These are phyloP conservation scores for Pilobolus umbonatus DNA, from an alignment of 192 early-diverging fungal genomes.

Conservation along the genomic window DNA sequence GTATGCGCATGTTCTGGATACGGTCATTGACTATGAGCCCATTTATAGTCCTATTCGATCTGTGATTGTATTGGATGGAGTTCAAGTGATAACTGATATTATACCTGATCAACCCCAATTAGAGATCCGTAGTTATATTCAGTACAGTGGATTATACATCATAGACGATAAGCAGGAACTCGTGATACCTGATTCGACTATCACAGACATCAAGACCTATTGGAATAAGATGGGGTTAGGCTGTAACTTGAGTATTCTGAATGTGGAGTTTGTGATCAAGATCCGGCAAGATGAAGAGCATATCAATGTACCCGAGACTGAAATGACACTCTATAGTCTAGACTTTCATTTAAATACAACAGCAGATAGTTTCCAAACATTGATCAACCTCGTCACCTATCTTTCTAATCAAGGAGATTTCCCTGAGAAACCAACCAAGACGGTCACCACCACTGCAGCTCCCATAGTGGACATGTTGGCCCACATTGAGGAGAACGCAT, in stretches of 20 bases:
- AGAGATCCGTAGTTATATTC: conserved; percentile 42
- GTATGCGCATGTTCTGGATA: conserved; percentile 51
- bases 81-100: conserved; percentile 60
- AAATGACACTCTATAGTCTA: conserved; percentile 1
- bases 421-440: neutral
- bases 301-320: conserved; percentile 2
- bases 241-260: neutral
- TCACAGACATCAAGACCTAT: conserved; percentile 12
- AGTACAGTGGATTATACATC: conserved; percentile 47
- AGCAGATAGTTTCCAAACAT: conserved; percentile 60
- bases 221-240: conserved; percentile 19
- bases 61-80: conserved; percentile 47
- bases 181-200: conserved; percentile 10
- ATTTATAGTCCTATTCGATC: conserved; percentile 44
- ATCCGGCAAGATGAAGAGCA: conserved; percentile 13
- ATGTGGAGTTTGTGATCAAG: conserved; percentile 18
- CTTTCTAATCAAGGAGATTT: conserved; percentile 25
- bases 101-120: conserved; percentile 59
- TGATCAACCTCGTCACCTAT: conserved; percentile 47
- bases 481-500: conserved; percentile 52
- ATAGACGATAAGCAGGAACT: conserved; percentile 42
- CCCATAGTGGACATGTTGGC: conserved; percentile 34
- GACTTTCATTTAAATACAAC: conserved; percentile 56
- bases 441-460: too few relatives aligned
- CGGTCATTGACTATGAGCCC: conserved; percentile 58